Evolutionary conservation across 1,284 basidiomycete genomes (phyloP), one percentile per base, ranked within the genome.

Genomic region (Schizophyllum commune): DNA sequence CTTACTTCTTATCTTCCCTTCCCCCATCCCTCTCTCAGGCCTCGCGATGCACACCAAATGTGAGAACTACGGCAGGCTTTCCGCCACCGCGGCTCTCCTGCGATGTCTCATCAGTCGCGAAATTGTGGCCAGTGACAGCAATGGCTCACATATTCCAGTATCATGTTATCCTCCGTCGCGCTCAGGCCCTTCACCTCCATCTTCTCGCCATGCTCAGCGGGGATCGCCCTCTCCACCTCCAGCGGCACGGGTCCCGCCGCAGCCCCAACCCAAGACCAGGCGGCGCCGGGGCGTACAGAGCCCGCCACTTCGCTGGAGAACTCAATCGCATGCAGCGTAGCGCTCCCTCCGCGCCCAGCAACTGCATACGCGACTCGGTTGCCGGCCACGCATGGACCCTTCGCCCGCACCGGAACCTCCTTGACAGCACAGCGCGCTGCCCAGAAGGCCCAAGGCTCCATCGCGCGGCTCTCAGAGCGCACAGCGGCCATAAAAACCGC

Each of bases 131-230:
- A 27, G 27, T 5, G 5, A 2, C 27, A 27, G 1, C 19, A 55
- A 57, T 52, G 15, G 20, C 74, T 62, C 63, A 79, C 80, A 63
- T 78, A 65, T 61, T 80, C 71, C 63, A 82, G 65, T 52, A 80
- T 68, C 39, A 82, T 73, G 61, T 82, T 82, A 65, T 82, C 80
- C 65, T 81, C 79, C 3, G 77, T 81, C 51, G 75, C 74, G 32
- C 71, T 70, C 51, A 80, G 66, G 62, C 72, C 73, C 56, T 79
- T 74, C 32, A 81, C 71, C 17, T 68, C 68, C 55, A 73, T 68
- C 20, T 74, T 72, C 60, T 75, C 72, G 2, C 75, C 74, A 11
- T 73, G 75, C 52, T 69, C 68, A 13, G 71, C 61, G n/a, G 79
- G 74, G 21, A 82, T 69, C 13, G 74, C 74, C 55, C 76, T 77